phyloP scores from a whole-genome alignment of 495 filamentous ascomycete species.

The Penicillium arizonense region DNA sequence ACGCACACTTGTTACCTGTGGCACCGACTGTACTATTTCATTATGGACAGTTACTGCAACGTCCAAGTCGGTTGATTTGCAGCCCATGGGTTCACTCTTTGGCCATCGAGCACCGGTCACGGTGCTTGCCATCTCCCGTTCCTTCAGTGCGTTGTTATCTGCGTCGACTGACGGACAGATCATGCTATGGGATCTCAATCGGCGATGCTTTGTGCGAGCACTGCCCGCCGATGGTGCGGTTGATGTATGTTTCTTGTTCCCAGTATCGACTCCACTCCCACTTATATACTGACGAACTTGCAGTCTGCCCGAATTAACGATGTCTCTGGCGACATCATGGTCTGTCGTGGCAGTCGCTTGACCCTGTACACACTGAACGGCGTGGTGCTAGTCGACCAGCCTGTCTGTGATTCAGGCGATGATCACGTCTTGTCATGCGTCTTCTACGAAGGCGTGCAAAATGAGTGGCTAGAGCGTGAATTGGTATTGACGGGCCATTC shows the following conservation, averaged over 20 bases:
- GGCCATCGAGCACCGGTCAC: constrained; percentile 83
- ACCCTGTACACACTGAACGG: constrained; percentile 90
- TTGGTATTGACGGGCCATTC: constrained; percentile 87
- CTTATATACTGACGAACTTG: constrained; percentile 28
- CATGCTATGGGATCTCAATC: constrained; percentile 92
- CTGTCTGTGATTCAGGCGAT: constrained; percentile 68
- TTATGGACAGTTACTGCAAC: constrained; percentile 70
- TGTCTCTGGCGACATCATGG: constrained; percentile 80
- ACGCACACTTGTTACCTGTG: constrained; percentile 84
- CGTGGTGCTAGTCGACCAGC: constrained; percentile 73
- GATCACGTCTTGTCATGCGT: constrained; percentile 77
- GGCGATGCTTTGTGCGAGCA: constrained; percentile 77
- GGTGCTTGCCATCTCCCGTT: constrained; percentile 76
- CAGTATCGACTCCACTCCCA: neutral
- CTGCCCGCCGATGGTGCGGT: constrained; percentile 54
- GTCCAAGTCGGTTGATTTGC: constrained; percentile 70
- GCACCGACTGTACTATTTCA: constrained; percentile 85
- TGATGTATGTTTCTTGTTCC: constrained; percentile 39
- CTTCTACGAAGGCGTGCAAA: constrained; percentile 89
- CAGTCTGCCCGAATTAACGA: constrained; percentile 85
- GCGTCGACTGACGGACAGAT: constrained; percentile 77
- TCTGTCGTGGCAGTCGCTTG: constrained; percentile 72
- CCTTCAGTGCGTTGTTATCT: constrained; percentile 82
- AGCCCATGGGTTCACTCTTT: constrained; percentile 78
- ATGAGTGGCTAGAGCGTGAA: constrained; percentile 88